Evolutionary conservation across 805 yeast species (phyloP).

Genomic region (Clavispora fructus): DNA sequence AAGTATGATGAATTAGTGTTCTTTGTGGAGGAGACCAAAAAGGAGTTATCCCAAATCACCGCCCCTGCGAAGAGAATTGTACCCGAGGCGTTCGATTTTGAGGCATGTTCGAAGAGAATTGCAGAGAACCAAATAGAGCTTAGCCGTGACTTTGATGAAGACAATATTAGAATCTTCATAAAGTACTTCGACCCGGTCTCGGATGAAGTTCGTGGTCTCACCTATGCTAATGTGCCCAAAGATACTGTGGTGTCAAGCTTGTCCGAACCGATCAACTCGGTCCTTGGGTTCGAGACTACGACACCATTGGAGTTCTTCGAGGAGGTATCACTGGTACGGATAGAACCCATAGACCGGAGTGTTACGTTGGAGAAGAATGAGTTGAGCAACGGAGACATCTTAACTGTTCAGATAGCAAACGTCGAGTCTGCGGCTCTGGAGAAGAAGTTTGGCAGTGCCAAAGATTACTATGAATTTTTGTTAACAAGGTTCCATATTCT

Average conservation of each 20-base stretch:
- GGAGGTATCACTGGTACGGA: constrained; percentile 53
- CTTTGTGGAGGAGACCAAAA: constrained; percentile 58
- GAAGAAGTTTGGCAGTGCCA: constrained; percentile 22
- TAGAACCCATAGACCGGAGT: constrained; percentile 39
- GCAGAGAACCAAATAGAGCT: constrained; percentile 6
- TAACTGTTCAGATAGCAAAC: constrained; percentile 31
- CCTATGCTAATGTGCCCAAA: constrained; percentile 50
- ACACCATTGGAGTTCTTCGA: constrained; percentile 44
- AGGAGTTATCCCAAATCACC: constrained; percentile 29
- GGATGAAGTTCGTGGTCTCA: constrained; percentile 59
- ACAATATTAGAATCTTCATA: constrained; percentile 37
- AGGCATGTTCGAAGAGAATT: constrained; percentile 13
- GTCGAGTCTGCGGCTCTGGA: constrained; percentile 15
- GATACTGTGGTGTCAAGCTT: constrained; percentile 41
- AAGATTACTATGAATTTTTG: constrained; percentile 50
- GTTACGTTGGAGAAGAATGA: constrained; percentile 52
- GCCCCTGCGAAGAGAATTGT: constrained; percentile 2
- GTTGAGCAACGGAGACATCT: constrained; percentile 63
- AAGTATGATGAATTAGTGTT: constrained; percentile 49
- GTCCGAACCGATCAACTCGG: constrained; percentile 33
- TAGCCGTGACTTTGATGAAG: constrained; percentile 13
- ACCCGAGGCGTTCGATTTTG: constrained; percentile 23
- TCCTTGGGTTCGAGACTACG: constrained; percentile 35
- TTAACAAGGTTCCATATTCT: constrained; percentile 56
- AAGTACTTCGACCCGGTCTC: constrained; percentile 60